These are phyloP conservation scores for Lentinula novae-zelandiae DNA, from an alignment of 1,284 basidiomycete species.

Conservation along the genomic window DNA sequence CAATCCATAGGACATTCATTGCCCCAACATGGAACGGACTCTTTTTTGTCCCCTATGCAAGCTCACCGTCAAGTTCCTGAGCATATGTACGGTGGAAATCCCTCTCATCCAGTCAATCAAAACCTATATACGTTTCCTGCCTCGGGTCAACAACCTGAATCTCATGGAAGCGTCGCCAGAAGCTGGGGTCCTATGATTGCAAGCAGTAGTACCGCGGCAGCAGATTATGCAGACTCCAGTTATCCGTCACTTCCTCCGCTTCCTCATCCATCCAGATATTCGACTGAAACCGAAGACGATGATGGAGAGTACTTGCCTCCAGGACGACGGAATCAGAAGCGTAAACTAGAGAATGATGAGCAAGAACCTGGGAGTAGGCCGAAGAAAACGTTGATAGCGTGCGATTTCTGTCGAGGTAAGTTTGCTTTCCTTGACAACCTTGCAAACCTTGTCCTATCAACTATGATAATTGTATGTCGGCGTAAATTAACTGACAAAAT, in stretches of 20 bases:
- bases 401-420: constrained; percentile 68
- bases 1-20: not conserved
- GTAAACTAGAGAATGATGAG: not conserved
- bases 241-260: constrained; percentile 1
- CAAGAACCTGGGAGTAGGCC: not conserved
- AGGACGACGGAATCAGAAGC: not conserved
- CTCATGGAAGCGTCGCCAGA: not conserved
- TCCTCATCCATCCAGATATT: not conserved
- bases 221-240: not conserved
- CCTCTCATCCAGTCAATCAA: not conserved
- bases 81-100: not conserved
- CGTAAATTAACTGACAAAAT: not conserved
- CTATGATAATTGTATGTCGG: not conserved
- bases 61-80: constrained; percentile 2
- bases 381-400: constrained; percentile 58
- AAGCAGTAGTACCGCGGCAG: not conserved
- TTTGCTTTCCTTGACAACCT: constrained; percentile 8
- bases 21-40: constrained; percentile 1
- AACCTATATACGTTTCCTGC: constrained; percentile 1
- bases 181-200: not conserved
- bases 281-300: constrained; percentile 17
- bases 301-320: constrained; percentile 20
- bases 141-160: not conserved
- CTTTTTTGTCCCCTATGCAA: constrained; percentile 1
- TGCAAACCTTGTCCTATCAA: not conserved